phyloP scores from a whole-genome alignment of 1,139 yeast species.

The Pneumocystis jirovecii region DNA sequence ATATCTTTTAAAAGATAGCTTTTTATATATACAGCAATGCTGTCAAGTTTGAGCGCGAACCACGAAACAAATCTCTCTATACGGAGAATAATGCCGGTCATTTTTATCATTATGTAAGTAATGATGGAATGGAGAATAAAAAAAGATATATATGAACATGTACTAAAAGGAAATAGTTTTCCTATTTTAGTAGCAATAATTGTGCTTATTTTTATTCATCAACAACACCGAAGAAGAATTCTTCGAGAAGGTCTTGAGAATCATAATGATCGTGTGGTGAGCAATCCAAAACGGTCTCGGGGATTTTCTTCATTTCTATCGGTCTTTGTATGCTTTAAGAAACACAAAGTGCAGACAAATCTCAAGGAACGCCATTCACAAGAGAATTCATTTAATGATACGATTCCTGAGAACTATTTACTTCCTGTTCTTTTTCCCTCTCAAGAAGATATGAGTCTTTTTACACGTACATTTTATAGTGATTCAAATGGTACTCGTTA shows the following conservation, averaged over 20 bases:
- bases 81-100: neutral
- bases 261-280: neutral
- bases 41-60: neutral
- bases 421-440: neutral
- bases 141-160: neutral
- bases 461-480: neutral
- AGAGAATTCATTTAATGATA: neutral
- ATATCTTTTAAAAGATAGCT: neutral
- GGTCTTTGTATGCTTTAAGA: neutral
- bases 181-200: neutral
- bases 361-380: neutral
- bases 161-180: neutral
- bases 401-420: neutral
- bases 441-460: neutral
- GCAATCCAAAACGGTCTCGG: neutral
- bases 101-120: neutral
- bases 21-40: neutral
- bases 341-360: neutral
- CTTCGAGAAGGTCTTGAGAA: neutral
- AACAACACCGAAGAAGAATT: neutral
- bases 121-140: too few relatives aligned
- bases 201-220: neutral
- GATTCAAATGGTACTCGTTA: neutral
- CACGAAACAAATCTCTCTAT: neutral
- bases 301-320: neutral